Evolutionary conservation across 805 yeast genomes (phyloP).

Genomic region (Trichomonascus vanleenenianus): DNA sequence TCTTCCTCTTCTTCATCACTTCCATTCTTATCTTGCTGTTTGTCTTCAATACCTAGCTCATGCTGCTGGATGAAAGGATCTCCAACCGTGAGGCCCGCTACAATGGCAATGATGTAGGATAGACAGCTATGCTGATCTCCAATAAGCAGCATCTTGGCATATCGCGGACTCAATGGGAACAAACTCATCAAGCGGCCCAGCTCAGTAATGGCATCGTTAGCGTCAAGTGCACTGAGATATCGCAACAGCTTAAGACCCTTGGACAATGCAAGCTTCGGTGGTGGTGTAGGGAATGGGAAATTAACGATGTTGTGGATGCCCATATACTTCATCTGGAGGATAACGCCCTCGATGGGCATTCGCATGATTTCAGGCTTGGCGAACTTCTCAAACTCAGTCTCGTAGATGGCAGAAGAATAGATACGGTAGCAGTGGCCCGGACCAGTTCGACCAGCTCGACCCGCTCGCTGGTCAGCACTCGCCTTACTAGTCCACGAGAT

Average conservation of each 20-base stretch:
- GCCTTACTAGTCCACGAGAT: conserved; percentile 93
- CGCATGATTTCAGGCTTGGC: conserved; percentile 83
- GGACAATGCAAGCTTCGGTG: conserved; percentile 50
- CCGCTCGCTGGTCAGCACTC: conserved; percentile 89
- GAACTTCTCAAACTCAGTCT: conserved; percentile 75
- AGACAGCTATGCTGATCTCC: conserved; percentile 84
- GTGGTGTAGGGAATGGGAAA: conserved; percentile 96
- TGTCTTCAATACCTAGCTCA: conserved; percentile 52
- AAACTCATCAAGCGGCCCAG: conserved; percentile 80
- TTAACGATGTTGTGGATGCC: conserved; percentile 85
- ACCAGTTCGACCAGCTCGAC: conserved; percentile 98
- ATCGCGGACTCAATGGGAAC: conserved; percentile 91
- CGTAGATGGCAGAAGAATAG: conserved; percentile 89
- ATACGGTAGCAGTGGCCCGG: conserved; percentile 96
- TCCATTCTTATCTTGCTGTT: neutral
- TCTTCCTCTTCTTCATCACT: conserved; percentile 25
- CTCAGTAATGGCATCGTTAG: conserved; percentile 50
- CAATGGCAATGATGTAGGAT: conserved; percentile 84
- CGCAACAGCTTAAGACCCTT: conserved; percentile 63
- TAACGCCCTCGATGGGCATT: conserved; percentile 97
- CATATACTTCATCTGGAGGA: conserved; percentile 92
- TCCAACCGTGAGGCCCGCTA: conserved; percentile 88
- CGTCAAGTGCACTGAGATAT: conserved; percentile 69
- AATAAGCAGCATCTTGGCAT: conserved; percentile 78
- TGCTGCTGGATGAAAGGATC: conserved; percentile 76